Percentiles rank a stretch among this genome's conserved stretches.
Conservation (phyloP, 139 green algal genomes). For the Mychonastes homosphaera region DNA sequence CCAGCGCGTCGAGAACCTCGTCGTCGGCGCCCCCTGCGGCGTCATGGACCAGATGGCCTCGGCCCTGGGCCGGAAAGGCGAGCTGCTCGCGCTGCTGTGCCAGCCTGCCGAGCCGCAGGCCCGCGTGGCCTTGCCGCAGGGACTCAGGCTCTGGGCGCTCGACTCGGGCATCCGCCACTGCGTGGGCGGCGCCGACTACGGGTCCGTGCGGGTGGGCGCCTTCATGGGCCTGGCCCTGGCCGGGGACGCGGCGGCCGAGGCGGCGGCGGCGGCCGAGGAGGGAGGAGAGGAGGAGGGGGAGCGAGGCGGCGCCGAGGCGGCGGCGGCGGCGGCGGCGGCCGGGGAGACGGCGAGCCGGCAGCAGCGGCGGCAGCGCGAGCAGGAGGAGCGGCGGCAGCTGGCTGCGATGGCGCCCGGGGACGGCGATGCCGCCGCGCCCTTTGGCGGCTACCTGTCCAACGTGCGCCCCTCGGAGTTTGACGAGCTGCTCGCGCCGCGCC, state of each 20-base stretch:
- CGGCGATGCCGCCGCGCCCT: no score
- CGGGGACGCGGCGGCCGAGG: constrained; percentile 5
- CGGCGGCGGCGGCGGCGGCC: neutral
- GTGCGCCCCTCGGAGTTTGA: constrained; percentile 45
- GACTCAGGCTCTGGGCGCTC: constrained; percentile 70
- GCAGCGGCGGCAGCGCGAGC: neutral
- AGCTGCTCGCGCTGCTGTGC: constrained; percentile 75
- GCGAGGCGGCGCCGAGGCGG: neutral
- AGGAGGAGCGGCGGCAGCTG: no score
- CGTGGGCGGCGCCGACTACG: constrained; percentile 77
- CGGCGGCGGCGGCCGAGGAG: neutral
- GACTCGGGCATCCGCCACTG: constrained; percentile 80
- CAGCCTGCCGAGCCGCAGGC: constrained; percentile 68
- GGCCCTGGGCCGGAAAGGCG: constrained; percentile 46
- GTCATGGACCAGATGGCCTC: constrained; percentile 90
- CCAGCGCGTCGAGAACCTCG: constrained; percentile 83
- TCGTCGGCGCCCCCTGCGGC: constrained; percentile 88
- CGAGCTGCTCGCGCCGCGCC: constrained; percentile 25
- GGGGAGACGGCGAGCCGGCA: neutral
- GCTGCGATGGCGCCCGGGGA: no score
- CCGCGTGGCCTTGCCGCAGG: constrained; percentile 46
- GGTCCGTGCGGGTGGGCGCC: constrained; percentile 60
- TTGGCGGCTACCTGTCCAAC: constrained; percentile 48
- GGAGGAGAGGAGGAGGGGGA: constrained; percentile 5
- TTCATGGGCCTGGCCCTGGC: constrained; percentile 78